Percentiles rank a stretch among this genome's conserved stretches.
Conservation (phyloP, 345 rosid genomes). For the Corymbia maculata region DNA sequence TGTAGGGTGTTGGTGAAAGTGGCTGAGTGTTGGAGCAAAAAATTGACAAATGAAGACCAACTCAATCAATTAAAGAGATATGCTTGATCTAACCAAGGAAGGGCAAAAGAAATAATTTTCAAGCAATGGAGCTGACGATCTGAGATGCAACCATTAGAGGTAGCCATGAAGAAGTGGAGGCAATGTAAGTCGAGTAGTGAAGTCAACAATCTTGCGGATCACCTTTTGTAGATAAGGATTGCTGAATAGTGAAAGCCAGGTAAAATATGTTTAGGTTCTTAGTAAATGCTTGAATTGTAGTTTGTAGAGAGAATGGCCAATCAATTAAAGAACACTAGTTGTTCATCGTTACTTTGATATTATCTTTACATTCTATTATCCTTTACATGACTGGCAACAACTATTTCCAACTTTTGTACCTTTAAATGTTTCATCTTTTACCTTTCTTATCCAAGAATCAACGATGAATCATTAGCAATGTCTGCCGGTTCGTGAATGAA, state of each 20-base stretch:
- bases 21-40: too few relatives aligned
- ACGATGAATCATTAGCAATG: not conserved
- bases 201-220: accelerated
- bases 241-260: accelerated
- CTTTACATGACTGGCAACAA: not conserved
- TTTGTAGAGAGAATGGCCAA: not conserved
- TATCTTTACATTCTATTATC: not conserved
- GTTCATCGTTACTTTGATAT: not conserved
- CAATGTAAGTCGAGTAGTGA: accelerated
- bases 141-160: accelerated
- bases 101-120: accelerated
- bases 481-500: accelerated
- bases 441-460: not conserved
- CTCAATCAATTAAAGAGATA: too few relatives aligned
- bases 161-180: accelerated
- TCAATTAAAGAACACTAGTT: not conserved
- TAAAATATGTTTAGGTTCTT: not conserved
- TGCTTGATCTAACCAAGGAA: not conserved
- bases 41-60: too few relatives aligned
- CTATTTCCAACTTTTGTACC: not conserved
- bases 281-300: not conserved
- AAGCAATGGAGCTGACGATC: accelerated
- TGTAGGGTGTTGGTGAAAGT: too few relatives aligned
- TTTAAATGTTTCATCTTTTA: not conserved
- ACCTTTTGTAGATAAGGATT: not conserved